Conservation (phyloP, 148 eudicot genomes). For the Beta vulgaris region DNA sequence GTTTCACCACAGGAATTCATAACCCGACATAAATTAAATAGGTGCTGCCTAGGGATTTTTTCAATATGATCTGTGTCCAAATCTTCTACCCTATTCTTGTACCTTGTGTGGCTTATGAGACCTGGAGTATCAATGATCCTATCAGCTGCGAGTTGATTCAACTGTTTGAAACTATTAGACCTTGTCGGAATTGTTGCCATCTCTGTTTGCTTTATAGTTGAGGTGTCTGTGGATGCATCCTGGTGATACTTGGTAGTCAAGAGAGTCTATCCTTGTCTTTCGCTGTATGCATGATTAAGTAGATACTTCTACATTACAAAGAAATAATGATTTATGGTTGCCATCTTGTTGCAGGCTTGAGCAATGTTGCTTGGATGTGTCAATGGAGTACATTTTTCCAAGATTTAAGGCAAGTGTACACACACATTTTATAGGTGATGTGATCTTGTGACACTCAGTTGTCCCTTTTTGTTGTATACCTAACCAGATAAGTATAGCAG, state of each 20-base stretch:
- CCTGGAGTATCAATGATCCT: neutral
- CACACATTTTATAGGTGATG: neutral
- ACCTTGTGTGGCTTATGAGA: neutral
- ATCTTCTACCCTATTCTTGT: neutral
- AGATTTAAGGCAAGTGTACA: slow-evolving; percentile 8
- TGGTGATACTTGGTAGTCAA: neutral
- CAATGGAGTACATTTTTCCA: too few species aligned
- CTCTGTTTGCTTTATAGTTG: neutral
- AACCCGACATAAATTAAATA: neutral
- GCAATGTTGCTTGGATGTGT: slow-evolving; percentile 10
- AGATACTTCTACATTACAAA: neutral
- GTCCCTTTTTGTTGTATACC: neutral
- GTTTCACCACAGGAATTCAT: neutral
- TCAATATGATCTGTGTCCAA: neutral
- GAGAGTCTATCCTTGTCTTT: neutral
- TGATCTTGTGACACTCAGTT: slow-evolving; percentile 5
- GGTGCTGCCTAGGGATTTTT: too few species aligned
- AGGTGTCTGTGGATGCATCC: neutral
- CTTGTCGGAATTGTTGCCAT: neutral
- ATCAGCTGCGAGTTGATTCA: too few species aligned
- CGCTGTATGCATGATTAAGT: neutral
- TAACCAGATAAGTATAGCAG: slow-evolving; percentile 9
- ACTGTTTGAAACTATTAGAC: too few species aligned
- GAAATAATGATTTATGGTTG: neutral
- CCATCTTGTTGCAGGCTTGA: slow-evolving; percentile 8